Base-by-base conservation (phyloP, 2,329 filamentous ascomycete genomes). In the Aureobasidium sp. region DNA sequence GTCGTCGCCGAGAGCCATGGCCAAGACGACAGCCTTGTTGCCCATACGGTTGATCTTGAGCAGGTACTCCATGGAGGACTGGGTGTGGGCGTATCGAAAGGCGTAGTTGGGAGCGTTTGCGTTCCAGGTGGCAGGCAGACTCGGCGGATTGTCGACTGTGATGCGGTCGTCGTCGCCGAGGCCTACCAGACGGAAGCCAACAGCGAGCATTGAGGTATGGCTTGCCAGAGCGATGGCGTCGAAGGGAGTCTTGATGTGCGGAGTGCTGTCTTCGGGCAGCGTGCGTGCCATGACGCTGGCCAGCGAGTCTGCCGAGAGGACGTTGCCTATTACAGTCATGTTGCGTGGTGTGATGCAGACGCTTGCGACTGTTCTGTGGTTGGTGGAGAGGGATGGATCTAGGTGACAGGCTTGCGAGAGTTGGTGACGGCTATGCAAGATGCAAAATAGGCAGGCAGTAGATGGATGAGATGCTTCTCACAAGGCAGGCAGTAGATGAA, bases 11-110 rank as follows among this genome's bases (percentile, higher is more conserved):
- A 92, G 73, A 1, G 84, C 90, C 42, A 95, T 79, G 3, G 87
- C 92, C 67, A 90, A 84, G 40, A 96, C 79, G 63, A 96, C 86
- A n/a, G 88, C 87, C 70, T 93, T 95, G 67, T 81, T 81, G 45
- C 92, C 91, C 67, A 96, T 81, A 57, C 90, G 84, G 71, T 87
- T 90, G 64, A 95, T 76, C 70, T 91, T 93, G 66, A 96, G 73
- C 29, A 96, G 79, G 70, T 88, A 96, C 62, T 87, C 83, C 82
- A 92, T 89, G 17, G 90, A 86, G 0, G 90, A 95, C 71, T 95
- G 89, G 25, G 83, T 79, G 73, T 96, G 92, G 3, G 85, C 84
- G 76, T 97, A 97, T 64, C 91, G 84, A 74, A 97, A 96, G 60
- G 87, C 84, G 70, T 90, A 87, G 49, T 79, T 78, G 15, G 85